Percentiles rank a stretch among this genome's conserved stretches.
Evolutionary conservation across 352 stramenopile genomes (phyloP).

Genomic region (Phytophthora pini): DNA sequence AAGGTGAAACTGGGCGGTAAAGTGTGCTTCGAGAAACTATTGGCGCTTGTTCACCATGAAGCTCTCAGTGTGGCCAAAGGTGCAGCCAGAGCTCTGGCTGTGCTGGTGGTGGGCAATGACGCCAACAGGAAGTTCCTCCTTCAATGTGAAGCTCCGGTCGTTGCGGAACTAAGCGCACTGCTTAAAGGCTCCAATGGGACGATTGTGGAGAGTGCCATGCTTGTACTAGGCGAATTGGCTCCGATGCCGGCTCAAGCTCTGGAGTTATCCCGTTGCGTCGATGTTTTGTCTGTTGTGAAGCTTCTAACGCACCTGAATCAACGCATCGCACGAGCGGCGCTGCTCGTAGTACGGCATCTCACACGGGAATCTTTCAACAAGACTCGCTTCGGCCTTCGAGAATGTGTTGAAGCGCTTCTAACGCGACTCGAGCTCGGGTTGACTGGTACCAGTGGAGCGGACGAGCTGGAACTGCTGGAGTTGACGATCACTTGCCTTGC

Average conservation of each 20-base stretch:
- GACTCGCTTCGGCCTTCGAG: conserved; percentile 63
- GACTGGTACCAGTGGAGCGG: conserved; percentile 31
- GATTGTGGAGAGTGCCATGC: conserved; percentile 74
- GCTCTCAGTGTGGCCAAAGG: conserved; percentile 70
- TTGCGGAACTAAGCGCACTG: conserved; percentile 63
- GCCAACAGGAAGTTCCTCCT: conserved; percentile 74
- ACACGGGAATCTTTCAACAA: conserved; percentile 87
- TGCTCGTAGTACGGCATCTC: conserved; percentile 62
- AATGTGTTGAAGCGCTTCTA: conserved; percentile 64
- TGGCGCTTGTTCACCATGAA: conserved; percentile 69
- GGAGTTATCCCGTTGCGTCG: conserved; percentile 75
- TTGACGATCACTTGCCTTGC: conserved; percentile 65
- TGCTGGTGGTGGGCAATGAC: conserved; percentile 73
- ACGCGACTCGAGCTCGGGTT: conserved; percentile 41
- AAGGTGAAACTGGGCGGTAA: conserved; percentile 82
- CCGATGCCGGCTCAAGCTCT: conserved; percentile 64
- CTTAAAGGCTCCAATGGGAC: conserved; percentile 71
- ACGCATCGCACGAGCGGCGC: conserved; percentile 59
- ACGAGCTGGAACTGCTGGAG: conserved; percentile 74
- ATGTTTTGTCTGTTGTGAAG: conserved; percentile 63
- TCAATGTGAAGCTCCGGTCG: conserved; percentile 59
- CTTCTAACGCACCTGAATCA: conserved; percentile 70
- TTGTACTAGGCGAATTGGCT: conserved; percentile 76
- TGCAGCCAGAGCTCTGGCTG: conserved; percentile 61
- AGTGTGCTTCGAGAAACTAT: conserved; percentile 75